These are phyloP conservation scores for Wallacemonas sp. DNA, from an alignment of 208 protist genomes.

Conservation along the genomic window DNA sequence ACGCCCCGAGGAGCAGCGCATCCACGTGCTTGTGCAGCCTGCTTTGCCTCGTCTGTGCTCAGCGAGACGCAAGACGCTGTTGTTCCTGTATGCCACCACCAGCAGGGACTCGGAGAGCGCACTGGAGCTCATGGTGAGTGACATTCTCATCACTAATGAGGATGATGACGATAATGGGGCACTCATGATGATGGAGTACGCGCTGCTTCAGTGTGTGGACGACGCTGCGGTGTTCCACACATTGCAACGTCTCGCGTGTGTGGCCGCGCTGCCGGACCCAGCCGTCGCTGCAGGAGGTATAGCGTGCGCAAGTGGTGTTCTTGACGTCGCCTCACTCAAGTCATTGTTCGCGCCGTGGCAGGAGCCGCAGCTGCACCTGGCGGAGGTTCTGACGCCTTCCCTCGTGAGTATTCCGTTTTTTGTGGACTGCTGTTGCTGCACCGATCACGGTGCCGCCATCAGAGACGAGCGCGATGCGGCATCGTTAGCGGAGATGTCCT, in stretches of 20 bases:
- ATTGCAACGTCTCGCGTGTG: constrained; percentile 11
- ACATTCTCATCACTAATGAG: background rate
- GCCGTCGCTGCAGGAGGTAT: background rate
- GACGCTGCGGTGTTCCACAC: background rate
- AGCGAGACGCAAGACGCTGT: background rate
- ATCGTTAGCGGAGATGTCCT: background rate
- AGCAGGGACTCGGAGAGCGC: background rate
- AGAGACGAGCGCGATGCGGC: background rate
- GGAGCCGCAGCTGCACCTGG: background rate
- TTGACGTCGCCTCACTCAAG: background rate
- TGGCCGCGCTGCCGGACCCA: background rate
- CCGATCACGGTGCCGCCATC: background rate
- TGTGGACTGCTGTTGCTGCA: background rate
- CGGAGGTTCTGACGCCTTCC: constrained; percentile 2
- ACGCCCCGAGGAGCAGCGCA: background rate
- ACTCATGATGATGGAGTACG: constrained; percentile 14
- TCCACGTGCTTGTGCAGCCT: background rate
- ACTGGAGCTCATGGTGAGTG: background rate
- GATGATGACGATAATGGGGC: background rate
- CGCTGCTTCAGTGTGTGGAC: background rate
- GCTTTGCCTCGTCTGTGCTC: background rate
- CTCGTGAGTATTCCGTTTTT: background rate
- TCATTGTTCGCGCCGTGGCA: background rate
- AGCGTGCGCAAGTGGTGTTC: background rate
- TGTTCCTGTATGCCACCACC: background rate